A percentile compares a stretch with the other conserved stretches of the same genome.
These are phyloP conservation scores for Vanderwaltozyma yarrowii DNA, from an alignment of 805 yeast genomes.

Conservation along the genomic window DNA sequence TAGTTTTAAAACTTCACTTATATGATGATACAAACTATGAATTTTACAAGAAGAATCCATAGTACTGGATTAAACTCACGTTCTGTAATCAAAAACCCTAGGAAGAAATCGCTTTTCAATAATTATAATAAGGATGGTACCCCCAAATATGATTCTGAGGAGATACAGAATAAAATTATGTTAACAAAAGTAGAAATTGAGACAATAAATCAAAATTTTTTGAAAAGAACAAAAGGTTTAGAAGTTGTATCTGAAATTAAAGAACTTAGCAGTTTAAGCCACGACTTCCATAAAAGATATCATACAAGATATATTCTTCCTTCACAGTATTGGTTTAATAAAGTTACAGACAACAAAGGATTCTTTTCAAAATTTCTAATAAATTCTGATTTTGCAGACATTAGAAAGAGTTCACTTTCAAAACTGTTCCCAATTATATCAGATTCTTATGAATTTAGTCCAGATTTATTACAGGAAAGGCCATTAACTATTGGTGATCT, in stretches of 20 bases:
- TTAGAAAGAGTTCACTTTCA: background rate
- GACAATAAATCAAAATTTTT: constrained; percentile 11
- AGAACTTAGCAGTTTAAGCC: constrained; percentile 12
- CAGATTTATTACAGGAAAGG: constrained; percentile 4
- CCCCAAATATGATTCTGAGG: background rate
- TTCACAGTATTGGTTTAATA: constrained; percentile 17
- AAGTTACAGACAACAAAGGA: background rate
- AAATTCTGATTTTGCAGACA: background rate
- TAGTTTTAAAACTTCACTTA: too few relatives aligned
- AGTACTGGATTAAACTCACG: too few relatives aligned
- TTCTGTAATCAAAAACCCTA: too few relatives aligned
- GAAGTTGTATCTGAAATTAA: constrained; percentile 23
- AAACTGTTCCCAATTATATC: background rate
- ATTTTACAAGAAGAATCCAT: too few relatives aligned
- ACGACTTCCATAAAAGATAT: constrained; percentile 13
- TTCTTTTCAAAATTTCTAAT: background rate
- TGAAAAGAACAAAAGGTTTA: constrained; percentile 18
- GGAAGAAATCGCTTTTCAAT: too few relatives aligned
- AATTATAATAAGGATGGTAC: too few relatives aligned
- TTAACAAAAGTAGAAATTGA: constrained; percentile 7
- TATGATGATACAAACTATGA: too few relatives aligned
- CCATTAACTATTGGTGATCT: constrained; percentile 48
- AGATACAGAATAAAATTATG: background rate
- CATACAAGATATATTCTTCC: constrained; percentile 16
- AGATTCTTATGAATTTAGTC: constrained; percentile 1